Base-by-base conservation (phyloP, 768 basidiomycete species). In the Kwoniella sp. region DNA sequence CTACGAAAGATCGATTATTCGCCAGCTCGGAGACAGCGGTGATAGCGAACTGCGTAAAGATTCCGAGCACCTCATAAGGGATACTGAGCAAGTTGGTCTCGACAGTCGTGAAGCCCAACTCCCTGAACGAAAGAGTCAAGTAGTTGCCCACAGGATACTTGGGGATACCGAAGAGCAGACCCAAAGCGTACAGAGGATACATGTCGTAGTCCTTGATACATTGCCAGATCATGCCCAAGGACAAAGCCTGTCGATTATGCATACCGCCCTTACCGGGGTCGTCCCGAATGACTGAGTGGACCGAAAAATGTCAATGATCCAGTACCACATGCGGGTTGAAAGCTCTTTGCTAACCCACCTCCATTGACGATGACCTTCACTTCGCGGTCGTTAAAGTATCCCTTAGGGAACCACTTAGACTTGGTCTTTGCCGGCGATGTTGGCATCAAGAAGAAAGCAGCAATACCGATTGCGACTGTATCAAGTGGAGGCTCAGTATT, bases 311-410 rank as follows among this genome's bases (percentile, higher is more conserved):
- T 46, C 1, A 17, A 24, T 52, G 26, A 48, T 40, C 49, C 24
- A 60, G n/a, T n/a, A n/a, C n/a, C n/a, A n/a, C n/a, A n/a, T n/a
- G n/a, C n/a, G n/a, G n/a, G n/a, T n/a, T n/a, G n/a, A n/a, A 33
- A 33, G 33, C 40, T 3, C 40, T 6, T n/a, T 9, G 12, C 24
- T 2, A 21, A 58, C 56, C 29, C 47, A 58, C 56, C 56, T 1
- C 67, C 58, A 58, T 78, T 81, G 47, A 79, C 76, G 44, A 81
- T 76, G 57, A 81, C 74, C 57, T 73, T 76, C 50, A 71, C 76
- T 57, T 81, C 70, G 29, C 65, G 60, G 26, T 80, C 79, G 19
- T 70, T 73, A 55, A 79, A 77, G 62, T 71, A 79, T 1, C 80
- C 80, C 15, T 80, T 78, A 37, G 68, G 69, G 0, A 74, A 68